Evolutionary conservation across 1,139 yeast species (phyloP), one percentile per base, ranked within the genome.

Genomic region (Saccharomyces hybrid): DNA sequence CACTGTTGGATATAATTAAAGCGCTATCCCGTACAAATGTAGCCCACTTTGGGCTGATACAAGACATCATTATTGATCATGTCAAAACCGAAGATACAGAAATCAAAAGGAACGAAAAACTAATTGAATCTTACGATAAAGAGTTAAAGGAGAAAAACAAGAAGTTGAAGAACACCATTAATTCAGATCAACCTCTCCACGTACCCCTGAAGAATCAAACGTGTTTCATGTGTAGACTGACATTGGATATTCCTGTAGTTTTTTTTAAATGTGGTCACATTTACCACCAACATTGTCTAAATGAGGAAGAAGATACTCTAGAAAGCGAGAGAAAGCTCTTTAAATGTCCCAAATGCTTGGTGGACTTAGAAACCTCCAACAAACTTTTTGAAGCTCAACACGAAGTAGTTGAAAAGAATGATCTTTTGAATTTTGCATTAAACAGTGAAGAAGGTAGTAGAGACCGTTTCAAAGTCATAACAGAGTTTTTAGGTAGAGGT

Each of bases 261-360:
- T 96, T 88, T 64, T 95, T 91, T 74, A 82, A 84, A 58, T 93
- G 99, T 72, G 80, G 80, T 53, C 99, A 93, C 65, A 83, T 95
- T 3, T 90, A 82, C 66, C 99, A 93, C 67, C 89, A 86, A 61
- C 76, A 88, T 52, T 95, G 99, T 65, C 70, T 93, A 25, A 77
- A 78, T 52, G 84, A 83, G 31, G 74, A 70, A 49, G 60, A 59
- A 7, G 61, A 59, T 16, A 52, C 57, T 4, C 30, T 48, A 3
- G 56, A 56, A 26, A 59, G 56, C 3, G 55, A 54, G 26, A 47
- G 48, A 14, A 55, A 50, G 23, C 41, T 62, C 28, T 64, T 63
- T 56, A 74, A 73, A 54, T 90, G 98, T 68, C 96, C 97, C 0
- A 73, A 78, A 47, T 90, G 97, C 67, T 69, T 82, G 2, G 79